Percentiles rank a stretch among this genome's conserved stretches.
phyloP scores from a whole-genome alignment of 192 early-diverging fungal species.

The Rhizophagus clarus region DNA sequence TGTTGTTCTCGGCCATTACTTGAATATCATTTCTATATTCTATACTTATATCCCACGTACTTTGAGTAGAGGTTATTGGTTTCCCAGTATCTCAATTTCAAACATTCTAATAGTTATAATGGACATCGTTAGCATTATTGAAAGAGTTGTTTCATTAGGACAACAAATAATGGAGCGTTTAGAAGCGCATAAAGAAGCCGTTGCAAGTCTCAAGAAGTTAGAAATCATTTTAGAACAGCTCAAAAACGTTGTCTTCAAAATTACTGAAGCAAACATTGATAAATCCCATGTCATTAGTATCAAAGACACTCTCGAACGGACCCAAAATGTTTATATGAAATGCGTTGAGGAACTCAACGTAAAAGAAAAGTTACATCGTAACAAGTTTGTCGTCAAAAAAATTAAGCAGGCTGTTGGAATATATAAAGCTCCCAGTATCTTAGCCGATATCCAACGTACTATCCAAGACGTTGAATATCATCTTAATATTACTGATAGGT shows the following conservation, averaged over 20 bases:
- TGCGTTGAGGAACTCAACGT: not conserved
- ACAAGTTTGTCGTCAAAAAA: not conserved
- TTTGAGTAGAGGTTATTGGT: too few species aligned
- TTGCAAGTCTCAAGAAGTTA: slow-evolving; percentile 6
- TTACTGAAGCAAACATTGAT: not conserved
- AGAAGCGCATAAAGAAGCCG: slow-evolving; percentile 19
- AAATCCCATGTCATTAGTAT: slow-evolving; percentile 3
- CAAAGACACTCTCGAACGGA: slow-evolving; percentile 11
- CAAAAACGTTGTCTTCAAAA: not conserved
- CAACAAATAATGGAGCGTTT: not conserved
- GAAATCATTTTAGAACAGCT: slow-evolving; percentile 11
- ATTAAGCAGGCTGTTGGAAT: slow-evolving; percentile 1
- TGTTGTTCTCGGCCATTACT: too few species aligned
- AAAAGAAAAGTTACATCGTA: not conserved
- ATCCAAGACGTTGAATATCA: not conserved
- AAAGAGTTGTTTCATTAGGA: not conserved
- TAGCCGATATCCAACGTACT: not conserved
- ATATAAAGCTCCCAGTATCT: slow-evolving; percentile 15
- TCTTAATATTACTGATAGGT: not conserved
- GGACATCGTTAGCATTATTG: slow-evolving; percentile 20
- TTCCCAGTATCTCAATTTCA: too few species aligned
- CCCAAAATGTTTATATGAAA: not conserved
- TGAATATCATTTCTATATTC: too few species aligned
- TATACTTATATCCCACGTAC: too few species aligned
- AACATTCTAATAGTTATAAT: not conserved